Evolutionary conservation across 306 rosid species (phyloP).

Genomic region (Vicia villosa): DNA sequence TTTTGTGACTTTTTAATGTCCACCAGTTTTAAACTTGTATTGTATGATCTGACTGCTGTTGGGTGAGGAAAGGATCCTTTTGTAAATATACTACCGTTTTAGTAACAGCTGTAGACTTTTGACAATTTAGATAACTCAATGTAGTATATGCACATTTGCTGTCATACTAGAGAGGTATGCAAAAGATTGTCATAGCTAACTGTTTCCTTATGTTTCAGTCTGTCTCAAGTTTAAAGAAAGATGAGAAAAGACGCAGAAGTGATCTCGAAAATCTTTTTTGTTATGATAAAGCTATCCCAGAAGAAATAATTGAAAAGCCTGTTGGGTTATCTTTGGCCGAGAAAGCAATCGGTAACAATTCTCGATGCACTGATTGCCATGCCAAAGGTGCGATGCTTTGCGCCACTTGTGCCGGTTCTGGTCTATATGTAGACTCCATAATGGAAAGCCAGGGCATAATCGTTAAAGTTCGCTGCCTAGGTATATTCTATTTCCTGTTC

Average conservation of each 20-base stretch:
- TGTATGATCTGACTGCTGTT: neutral
- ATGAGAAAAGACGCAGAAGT: slow-evolving; percentile 55
- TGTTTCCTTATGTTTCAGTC: slow-evolving; percentile 45
- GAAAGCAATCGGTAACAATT: slow-evolving; percentile 66
- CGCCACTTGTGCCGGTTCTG: slow-evolving; percentile 89
- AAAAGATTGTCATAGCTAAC: slow-evolving; percentile 16
- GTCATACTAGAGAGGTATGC: slow-evolving; percentile 3
- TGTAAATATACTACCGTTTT: neutral
- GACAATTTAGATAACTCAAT: slow-evolving; percentile 4
- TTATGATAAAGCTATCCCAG: slow-evolving; percentile 82
- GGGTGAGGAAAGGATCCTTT: neutral
- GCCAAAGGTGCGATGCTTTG: slow-evolving; percentile 96
- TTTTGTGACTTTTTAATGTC: neutral
- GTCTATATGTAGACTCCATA: slow-evolving; percentile 86
- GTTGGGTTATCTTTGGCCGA: slow-evolving; percentile 77
- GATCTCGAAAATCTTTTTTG: slow-evolving; percentile 76
- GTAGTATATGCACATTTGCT: slow-evolving; percentile 12
- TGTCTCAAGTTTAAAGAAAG: slow-evolving; percentile 54
- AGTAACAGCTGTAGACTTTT: neutral
- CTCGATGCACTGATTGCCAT: slow-evolving; percentile 67
- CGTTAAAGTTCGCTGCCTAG: slow-evolving; percentile 82
- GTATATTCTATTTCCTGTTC: slow-evolving; percentile 45
- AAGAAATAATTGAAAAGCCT: slow-evolving; percentile 84
- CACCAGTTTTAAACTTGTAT: neutral
- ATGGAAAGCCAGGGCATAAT: slow-evolving; percentile 84